Conservation (phyloP, 2,329 filamentous ascomycete genomes). For the Ceratocystis destructans region DNA sequence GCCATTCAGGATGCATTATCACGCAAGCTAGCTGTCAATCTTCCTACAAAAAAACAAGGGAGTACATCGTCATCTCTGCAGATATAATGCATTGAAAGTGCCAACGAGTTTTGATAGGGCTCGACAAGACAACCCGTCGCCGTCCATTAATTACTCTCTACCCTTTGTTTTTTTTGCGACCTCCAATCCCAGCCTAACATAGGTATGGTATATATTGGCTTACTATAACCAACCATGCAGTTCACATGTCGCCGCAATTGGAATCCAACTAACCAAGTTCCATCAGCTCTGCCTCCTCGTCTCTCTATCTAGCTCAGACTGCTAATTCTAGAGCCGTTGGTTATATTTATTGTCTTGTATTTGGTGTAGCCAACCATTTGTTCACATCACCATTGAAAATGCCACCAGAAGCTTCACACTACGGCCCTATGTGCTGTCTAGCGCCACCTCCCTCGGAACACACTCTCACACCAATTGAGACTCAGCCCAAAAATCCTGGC, state of each 20-base stretch:
- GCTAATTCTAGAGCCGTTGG: neutral
- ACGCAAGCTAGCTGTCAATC: neutral
- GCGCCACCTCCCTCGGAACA: slow-evolving; percentile 26
- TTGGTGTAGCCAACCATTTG: neutral
- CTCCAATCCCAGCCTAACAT: neutral
- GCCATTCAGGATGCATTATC: neutral
- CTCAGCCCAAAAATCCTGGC: neutral
- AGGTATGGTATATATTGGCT: too few relatives aligned
- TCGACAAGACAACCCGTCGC: neutral
- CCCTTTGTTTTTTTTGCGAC: neutral
- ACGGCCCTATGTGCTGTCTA: slow-evolving; percentile 43
- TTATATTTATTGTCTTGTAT: neutral
- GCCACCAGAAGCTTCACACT: slow-evolving; percentile 3
- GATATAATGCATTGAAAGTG: neutral
- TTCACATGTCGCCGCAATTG: too few relatives aligned
- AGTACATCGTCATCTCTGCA: neutral
- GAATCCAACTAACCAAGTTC: too few relatives aligned
- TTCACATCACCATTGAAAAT: neutral
- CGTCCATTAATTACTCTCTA: neutral
- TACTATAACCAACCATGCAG: too few relatives aligned
- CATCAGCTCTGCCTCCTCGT: too few relatives aligned
- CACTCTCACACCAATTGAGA: neutral
- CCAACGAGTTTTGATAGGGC: neutral
- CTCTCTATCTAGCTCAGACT: too few relatives aligned
- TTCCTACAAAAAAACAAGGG: neutral